Base-by-base conservation (phyloP, 1,284 basidiomycete species). In the Garcileccinum viscosum region DNA sequence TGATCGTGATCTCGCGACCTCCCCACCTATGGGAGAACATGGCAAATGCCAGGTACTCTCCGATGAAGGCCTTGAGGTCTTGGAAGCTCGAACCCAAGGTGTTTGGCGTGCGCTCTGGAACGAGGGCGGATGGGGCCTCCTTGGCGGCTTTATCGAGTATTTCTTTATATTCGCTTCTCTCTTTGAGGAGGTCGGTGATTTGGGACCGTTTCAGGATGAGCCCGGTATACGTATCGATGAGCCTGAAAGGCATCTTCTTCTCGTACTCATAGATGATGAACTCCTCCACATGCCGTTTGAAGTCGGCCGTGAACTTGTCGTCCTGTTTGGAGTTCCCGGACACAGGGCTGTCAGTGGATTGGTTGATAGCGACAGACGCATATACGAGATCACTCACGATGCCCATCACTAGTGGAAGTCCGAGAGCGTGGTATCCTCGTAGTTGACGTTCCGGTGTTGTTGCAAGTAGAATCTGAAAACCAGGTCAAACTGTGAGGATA, bases 11-110 rank as follows among this genome's bases (percentile, higher is more conserved):
- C 42, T 75, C 76, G 38, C 37, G 61, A 32, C 53, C 75, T 24
- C 69, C 64, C 74, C 76, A 75, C 19, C 71, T 65, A 30, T 75
- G 74, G 8, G 76, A 75, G 35, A 75, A 73, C 73, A 75, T 75
- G 50, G 73, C 75, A 37, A 67, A 75, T 12, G 70, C 74, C 62
- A 75, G 65, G 42, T 70, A 76, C 42, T 74, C 71, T 44, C 64
- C 65, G 33, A 74, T 62, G 44, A 74, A 76, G 7, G 27, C 35
- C 6, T 75, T n/a, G n/a, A 74, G 67, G 22, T 65, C 60, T 5
- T 42, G 15, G 37, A 67, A 63, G 30, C 68, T 50, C 3, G 68
- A 62, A n/a, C 63, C 66, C 15, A 59, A n/a, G 58, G 56, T 24
- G 27, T 53, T 9, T 22, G 24, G 50, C 3, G 42, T 50, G 37